These are phyloP conservation scores for Penicillium sp. DNA, from an alignment of 2,329 filamentous ascomycete genomes.

Conservation along the genomic window DNA sequence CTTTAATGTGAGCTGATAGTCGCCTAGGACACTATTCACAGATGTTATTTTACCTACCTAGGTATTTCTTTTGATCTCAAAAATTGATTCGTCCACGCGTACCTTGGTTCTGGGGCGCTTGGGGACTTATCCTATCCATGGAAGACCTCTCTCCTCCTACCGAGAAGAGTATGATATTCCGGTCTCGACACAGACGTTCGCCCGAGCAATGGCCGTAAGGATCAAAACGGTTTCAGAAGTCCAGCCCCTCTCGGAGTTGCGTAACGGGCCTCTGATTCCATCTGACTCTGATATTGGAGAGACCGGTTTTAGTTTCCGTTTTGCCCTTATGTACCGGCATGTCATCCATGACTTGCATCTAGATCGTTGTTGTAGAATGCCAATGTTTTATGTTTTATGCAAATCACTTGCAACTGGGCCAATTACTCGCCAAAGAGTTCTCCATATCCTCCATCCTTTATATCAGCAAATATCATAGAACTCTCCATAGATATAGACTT, in stretches of 20 bases:
- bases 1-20: neutral
- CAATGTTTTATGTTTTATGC: neutral
- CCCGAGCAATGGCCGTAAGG: neutral
- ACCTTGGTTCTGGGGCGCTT: neutral
- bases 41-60: neutral
- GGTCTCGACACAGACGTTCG: neutral
- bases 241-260: neutral
- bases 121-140: constrained; percentile 6
- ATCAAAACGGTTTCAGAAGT: neutral
- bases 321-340: neutral
- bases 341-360: neutral
- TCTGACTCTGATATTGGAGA: neutral
- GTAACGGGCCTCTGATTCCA: neutral
- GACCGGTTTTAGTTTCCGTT: neutral
- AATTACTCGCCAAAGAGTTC: neutral
- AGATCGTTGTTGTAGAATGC: neutral
- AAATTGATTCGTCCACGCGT: neutral
- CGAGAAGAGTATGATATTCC: constrained; percentile 2
- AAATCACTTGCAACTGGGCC: neutral
- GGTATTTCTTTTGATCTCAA: neutral
- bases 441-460: neutral
- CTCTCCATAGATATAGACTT: neutral
- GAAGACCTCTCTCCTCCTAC: constrained; percentile 3
- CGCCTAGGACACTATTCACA: neutral
- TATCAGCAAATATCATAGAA: neutral